Conservation (phyloP, 73 alveolate genomes). For the Stentor roeselii region DNA sequence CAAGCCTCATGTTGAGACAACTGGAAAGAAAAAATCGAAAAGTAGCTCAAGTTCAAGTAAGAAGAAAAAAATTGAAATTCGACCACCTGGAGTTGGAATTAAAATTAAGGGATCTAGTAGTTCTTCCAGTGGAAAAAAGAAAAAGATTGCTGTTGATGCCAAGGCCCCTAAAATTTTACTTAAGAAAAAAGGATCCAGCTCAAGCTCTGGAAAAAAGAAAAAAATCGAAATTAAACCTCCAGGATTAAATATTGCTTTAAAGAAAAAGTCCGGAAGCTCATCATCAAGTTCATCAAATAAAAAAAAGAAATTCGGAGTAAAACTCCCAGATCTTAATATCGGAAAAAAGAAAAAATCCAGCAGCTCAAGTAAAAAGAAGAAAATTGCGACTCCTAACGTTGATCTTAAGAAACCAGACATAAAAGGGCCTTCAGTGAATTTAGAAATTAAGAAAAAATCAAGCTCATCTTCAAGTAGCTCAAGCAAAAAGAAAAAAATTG, state of each 20-base stretch:
- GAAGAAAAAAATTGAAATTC: background rate
- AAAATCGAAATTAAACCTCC: background rate
- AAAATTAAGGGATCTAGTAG: background rate
- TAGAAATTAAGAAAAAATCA: background rate
- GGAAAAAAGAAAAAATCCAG: background rate
- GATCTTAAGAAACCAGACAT: background rate
- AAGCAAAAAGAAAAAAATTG: background rate
- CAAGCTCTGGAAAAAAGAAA: background rate
- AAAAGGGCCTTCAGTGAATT: background rate
- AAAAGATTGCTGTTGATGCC: background rate
- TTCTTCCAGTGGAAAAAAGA: background rate
- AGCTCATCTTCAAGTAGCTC: background rate
- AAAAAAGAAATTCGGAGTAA: no score
- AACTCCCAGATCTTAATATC: background rate
- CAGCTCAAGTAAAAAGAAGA: background rate
- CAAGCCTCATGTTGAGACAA: background rate
- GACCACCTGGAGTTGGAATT: background rate
- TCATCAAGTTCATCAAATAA: background rate
- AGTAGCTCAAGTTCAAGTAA: background rate
- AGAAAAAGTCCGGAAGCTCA: background rate
- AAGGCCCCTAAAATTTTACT: background rate
- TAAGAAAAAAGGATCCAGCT: slow-evolving; percentile 1
- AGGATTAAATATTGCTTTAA: background rate
- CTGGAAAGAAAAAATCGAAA: background rate
- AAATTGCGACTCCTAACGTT: background rate